Evolutionary conservation across 805 yeast genomes (phyloP), one percentile per base, ranked within the genome.

Genomic region (Torulaspora quercuum): DNA sequence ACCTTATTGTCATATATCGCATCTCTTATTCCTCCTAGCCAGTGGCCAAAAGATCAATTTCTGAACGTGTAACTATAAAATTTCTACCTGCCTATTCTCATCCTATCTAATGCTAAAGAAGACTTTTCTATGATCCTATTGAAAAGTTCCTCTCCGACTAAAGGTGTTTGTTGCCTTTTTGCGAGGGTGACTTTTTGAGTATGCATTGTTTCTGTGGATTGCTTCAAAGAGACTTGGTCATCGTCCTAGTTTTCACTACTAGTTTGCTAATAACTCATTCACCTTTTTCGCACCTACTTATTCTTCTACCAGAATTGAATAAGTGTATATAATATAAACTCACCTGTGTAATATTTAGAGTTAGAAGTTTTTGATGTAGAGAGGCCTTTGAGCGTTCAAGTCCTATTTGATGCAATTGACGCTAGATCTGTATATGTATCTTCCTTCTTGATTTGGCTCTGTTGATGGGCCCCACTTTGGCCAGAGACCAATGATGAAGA

Each of bases 391-490:
- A 21, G 6, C 23, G 11, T 34, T 22, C 21, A 34, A 9, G 53
- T 45, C 35, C 45, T 56, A 19, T 48, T 51, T 20, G 64, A 64
- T 8, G 65, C 60, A 16, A 68, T 64, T 1, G 72, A 67, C 36
- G 76, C 75, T 31, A 75, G 59, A 53, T 75, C 80, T 6, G 79
- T 74, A 32, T 67, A 57, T 4, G 80, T 75, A 36, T 71, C 78
- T 39, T 73, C 78, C 51, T 73, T 75, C 41, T 67, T 67, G 27
- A 68, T 42, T 6, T 57, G 49, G 15, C 43, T 45, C 13, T 50
- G 44, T 6, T 53, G 39, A 18, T 30, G 35, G 14, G 35, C 12
- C 4, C 45, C 12, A 43, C 48, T 26, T 27, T 38, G 31, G 13
- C 35, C 29, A 33, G 55, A 50, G 3, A 25, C 32, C 25, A 48